These are phyloP conservation scores for Pyrenopolyporus hunteri DNA, from an alignment of 495 filamentous ascomycete genomes.

Conservation along the genomic window DNA sequence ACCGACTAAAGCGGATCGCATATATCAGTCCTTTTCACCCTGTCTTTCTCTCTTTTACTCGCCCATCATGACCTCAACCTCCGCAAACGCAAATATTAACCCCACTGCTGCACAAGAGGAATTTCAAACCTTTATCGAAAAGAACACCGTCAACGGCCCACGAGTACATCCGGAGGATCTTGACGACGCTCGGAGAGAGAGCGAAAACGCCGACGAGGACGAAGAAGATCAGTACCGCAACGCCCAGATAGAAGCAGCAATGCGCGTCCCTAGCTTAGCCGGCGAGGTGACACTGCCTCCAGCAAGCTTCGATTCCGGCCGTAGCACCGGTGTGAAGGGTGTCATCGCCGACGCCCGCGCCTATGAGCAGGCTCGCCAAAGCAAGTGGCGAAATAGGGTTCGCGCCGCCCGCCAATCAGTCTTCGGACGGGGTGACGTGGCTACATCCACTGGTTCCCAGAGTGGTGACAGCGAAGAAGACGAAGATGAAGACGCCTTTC, in stretches of 20 bases:
- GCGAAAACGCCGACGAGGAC: conserved; percentile 52
- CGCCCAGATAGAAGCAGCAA: conserved; percentile 63
- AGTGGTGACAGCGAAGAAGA: conserved; percentile 62
- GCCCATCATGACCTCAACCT: conserved; percentile 58
- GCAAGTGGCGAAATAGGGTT: conserved; percentile 60
- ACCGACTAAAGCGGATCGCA: conserved; percentile 12
- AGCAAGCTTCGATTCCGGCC: conserved; percentile 72
- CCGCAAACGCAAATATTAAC: conserved; percentile 39
- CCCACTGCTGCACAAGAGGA: conserved; percentile 78
- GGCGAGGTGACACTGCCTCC: conserved; percentile 64
- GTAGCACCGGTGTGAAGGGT: conserved; percentile 90
- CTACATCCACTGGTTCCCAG: conserved; percentile 15
- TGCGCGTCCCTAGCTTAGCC: conserved; percentile 61
- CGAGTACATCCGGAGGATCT: conserved; percentile 61
- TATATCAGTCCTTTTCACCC: conserved; percentile 36
- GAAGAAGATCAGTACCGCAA: conserved; percentile 64
- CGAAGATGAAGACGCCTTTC: conserved; percentile 79
- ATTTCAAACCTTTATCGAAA: conserved; percentile 74
- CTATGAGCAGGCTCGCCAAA: conserved; percentile 81
- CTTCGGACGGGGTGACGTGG: conserved; percentile 41
- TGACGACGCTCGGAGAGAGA: conserved; percentile 56
- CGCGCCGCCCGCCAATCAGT: conserved; percentile 53
- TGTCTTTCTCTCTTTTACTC: conserved; percentile 24
- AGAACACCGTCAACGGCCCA: conserved; percentile 53
- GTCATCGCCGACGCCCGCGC: conserved; percentile 95